Percentiles rank a stretch among this genome's conserved stretches.
Evolutionary conservation across 371 early-diverging fungal species (phyloP).

Genomic region (Mucor sp.): DNA sequence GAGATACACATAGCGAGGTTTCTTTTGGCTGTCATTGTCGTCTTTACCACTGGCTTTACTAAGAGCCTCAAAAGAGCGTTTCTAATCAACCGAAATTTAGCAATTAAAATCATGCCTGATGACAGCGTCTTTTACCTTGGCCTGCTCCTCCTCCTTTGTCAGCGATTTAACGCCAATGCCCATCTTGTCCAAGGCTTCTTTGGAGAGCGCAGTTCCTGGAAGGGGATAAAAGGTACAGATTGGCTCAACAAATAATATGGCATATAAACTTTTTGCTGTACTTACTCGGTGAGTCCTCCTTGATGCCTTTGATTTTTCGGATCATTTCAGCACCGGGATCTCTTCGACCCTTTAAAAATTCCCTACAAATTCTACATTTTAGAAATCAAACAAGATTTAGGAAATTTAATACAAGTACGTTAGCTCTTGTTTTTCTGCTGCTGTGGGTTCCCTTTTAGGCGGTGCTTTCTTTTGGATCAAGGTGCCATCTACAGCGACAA

Average conservation of each 20-base stretch:
- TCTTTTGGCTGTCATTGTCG: constrained; percentile 16
- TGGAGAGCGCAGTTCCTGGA: constrained; percentile 26
- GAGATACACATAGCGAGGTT: constrained; percentile 42
- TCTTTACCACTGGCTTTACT: constrained; percentile 15
- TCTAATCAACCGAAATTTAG: constrained; percentile 19
- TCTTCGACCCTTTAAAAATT: constrained; percentile 35
- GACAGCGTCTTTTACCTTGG: constrained; percentile 26
- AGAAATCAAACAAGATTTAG: constrained; percentile 7
- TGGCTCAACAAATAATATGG: neutral
- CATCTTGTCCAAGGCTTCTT: constrained; percentile 38
- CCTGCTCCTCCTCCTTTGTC: constrained; percentile 33
- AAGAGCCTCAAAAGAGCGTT: constrained; percentile 37
- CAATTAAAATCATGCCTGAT: neutral
- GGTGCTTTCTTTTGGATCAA: constrained; percentile 11
- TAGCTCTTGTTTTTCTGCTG: constrained; percentile 5
- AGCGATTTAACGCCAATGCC: constrained; percentile 26
- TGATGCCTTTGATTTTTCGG: constrained; percentile 39
- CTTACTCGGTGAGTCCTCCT: constrained; percentile 32
- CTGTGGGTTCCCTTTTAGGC: constrained; percentile 7
- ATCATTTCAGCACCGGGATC: constrained; percentile 49
- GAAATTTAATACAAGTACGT: constrained; percentile 3
- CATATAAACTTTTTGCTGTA: neutral
- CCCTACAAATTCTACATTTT: constrained; percentile 20
- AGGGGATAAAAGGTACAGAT: neutral
- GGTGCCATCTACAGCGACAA: constrained; percentile 30